phyloP scores from a whole-genome alignment of 108 stramenopile species.

The Chaetoceros tenuissimus region DNA sequence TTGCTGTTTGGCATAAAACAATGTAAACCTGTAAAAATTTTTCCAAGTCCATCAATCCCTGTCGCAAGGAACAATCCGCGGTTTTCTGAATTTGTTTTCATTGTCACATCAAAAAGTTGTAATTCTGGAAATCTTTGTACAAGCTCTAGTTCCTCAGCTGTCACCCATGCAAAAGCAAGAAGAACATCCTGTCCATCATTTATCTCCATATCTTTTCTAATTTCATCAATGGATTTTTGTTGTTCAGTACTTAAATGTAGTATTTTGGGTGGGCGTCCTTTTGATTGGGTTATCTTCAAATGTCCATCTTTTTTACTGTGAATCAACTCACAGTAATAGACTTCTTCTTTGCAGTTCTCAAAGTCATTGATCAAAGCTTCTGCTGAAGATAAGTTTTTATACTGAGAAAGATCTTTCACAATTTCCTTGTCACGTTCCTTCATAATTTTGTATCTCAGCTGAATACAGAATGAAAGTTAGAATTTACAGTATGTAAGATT shows the following conservation, averaged over 20 bases:
- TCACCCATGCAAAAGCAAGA: background rate
- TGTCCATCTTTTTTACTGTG: too few species aligned
- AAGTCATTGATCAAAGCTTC: too few species aligned
- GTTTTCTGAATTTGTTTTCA: background rate
- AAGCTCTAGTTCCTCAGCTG: background rate
- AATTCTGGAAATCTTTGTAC: background rate
- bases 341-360: too few species aligned
- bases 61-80: background rate
- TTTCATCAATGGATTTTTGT: background rate
- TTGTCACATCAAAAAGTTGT: background rate
- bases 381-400: too few species aligned
- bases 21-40: background rate
- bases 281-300: too few species aligned
- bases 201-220: background rate
- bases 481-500: too few species aligned
- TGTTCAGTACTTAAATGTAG: background rate
- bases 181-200: background rate
- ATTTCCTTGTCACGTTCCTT: too few species aligned
- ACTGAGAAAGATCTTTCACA: too few species aligned
- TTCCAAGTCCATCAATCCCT: background rate
- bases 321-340: too few species aligned
- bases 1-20: background rate
- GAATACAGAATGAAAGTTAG: too few species aligned
- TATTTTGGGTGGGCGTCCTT: background rate
- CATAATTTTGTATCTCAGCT: too few species aligned